A percentile compares a stretch with the other conserved stretches of the same genome.
These are phyloP conservation scores for Colletotrichum lini DNA, from an alignment of 2,329 filamentous ascomycete genomes.

Conservation along the genomic window DNA sequence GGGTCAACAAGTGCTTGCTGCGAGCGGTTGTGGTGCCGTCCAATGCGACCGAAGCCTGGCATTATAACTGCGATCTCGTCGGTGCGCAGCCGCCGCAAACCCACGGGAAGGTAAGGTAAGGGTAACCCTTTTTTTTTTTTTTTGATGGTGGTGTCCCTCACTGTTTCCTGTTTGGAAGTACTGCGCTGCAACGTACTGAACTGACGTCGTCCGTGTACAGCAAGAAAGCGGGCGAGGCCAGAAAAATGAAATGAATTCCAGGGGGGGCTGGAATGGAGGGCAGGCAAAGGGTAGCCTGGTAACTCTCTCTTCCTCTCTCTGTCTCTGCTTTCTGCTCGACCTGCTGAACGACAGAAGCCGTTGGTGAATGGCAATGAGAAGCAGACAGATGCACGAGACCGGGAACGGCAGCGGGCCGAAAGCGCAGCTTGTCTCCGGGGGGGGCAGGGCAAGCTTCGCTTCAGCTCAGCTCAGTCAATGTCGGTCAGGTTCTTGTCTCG, in stretches of 20 bases:
- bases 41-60: constrained; percentile 68
- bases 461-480: constrained; percentile 19
- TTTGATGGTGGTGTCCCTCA: background rate
- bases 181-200: background rate
- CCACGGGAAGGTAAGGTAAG: constrained; percentile 5
- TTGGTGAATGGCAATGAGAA: constrained; percentile 25
- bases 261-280: background rate
- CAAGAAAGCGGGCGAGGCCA: constrained; percentile 13
- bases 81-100: constrained; percentile 33
- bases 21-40: constrained; percentile 70
- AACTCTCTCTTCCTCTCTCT: background rate
- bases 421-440: constrained; percentile 24
- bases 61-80: constrained; percentile 53
- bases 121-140: background rate
- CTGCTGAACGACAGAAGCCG: constrained; percentile 29
- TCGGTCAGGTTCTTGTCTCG: constrained; percentile 17
- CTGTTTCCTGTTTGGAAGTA: constrained; percentile 2
- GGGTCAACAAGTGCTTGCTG: constrained; percentile 68
- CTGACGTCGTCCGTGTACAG: constrained; percentile 12
- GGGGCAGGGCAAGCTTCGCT: constrained; percentile 5
- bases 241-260: background rate
- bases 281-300: constrained; percentile 14
- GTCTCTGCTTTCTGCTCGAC: background rate
- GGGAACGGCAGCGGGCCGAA: constrained; percentile 24
- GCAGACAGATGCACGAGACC: constrained; percentile 27